Base-by-base conservation (phyloP, 1,139 yeast genomes). In the Nakaseomyces delphensis region DNA sequence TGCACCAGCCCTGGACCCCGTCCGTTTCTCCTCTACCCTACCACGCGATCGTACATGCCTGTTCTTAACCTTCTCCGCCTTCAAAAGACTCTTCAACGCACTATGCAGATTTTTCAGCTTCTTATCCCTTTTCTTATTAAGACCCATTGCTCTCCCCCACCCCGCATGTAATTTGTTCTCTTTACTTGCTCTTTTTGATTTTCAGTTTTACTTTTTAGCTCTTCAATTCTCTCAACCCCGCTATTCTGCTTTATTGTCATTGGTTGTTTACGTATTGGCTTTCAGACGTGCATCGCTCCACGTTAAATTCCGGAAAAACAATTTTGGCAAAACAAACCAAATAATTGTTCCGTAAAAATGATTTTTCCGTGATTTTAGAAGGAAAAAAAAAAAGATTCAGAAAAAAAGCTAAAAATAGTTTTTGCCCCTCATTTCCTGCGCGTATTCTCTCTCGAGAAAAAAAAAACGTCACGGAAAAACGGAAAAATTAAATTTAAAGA, bases 71-170 rank as follows among this genome's bases (percentile, higher is more conserved):
- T 15, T 30, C 29, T 35, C 28, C 15, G 41, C 42, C 18, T 40
- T 44, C 28, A 56, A 40, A 33, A 57, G 42, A 15, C 53, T 50
- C 42, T 45, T 48, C 27, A 57, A 28, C 4, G 60, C 61, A 3
- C 57, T 53, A 32, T 53, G 55, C 8, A 57, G 48, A 32, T 41
- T 51, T 38, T 40, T 44, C 23, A 54, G 41, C 7, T 40, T 43
- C 31, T 42, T 48, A 40, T 43, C 52, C 6, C 21, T 29, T 10
- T 68, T 77, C 44, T 67, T 77, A 15, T 29, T 28, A 6, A 18
- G 7, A 13, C 31, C 31, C 31, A 28, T 28, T 28, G 4, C 11
- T 25, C n/a, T 25, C n/a, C 29, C 13, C 29, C n/a, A 6, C 13
- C 13, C n/a, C 5, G 13, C 11, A n/a, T n/a, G n/a, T n/a, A n/a